Base-by-base conservation (phyloP, 139 green algal genomes). In the Eudorina sp. region DNA sequence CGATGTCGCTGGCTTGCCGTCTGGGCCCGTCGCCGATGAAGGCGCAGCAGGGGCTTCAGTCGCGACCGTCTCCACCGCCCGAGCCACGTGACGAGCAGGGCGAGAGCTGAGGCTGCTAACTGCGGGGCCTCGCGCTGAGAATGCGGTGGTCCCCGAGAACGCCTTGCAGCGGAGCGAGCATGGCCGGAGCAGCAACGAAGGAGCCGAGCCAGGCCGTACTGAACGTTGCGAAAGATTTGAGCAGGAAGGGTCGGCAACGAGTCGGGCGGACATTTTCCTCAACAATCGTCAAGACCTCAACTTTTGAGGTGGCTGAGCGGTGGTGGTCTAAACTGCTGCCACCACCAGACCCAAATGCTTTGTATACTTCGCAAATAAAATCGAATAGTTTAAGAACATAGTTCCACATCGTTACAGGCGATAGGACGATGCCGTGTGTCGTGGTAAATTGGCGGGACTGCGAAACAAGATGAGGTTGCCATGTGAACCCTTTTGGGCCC, bases 21-120 rank as follows among this genome's bases (percentile, higher is more conserved):
- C 79, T 18, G 23, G 34, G 9, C n/a, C 2, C 23, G 16, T 45
- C 38, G 79, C 7, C 29, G 60, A 51, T 1, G 81, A 25, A 7
- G 81, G 0, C 0, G 62, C 16, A 62, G 78, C 8, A 7, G 41
- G 7, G 0, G 45, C 43, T 51, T 45, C 5, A 19, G 81, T 31
- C 25, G 19, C 80, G 29, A 86, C 80, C 29, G 80, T 86, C 34
- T 78, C 81, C n/a, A 87, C 81, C 8, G 81, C 81, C 31, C 53
- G 51, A 2, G 41, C 31, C 6, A 27, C 41, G 31, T 31, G 80
- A 18, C 31, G 41, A 16, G 7, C 16, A 7, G 4, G 29, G 25
- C 60, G 80, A n/a, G 55, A 18, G 41, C 6, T 34, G n/a, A 45
- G 19, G 40, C 78, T 8, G 13, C 55, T 34, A 27, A 27, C 38